A percentile compares a stretch with the other conserved stretches of the same genome.
phyloP scores from a whole-genome alignment of 129 eudicot species.

The Gnaphalium uliginosum region DNA sequence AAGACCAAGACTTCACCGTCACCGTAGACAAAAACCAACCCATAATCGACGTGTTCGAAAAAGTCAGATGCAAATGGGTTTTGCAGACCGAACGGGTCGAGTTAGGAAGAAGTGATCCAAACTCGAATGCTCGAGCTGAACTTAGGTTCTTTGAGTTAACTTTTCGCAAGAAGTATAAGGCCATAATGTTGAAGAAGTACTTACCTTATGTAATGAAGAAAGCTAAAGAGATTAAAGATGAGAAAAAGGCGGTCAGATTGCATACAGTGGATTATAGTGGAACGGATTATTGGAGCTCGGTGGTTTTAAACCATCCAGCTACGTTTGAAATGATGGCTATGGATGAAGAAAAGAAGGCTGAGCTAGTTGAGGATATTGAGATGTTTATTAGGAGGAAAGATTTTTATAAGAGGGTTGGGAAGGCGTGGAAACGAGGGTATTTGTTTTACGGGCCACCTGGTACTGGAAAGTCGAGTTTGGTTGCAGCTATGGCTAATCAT shows the following conservation, averaged over 20 bases:
- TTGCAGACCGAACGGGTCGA: slow-evolving; percentile 26
- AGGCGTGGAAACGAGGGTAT: slow-evolving; percentile 78
- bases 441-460: slow-evolving; percentile 73
- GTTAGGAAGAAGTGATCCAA: neutral
- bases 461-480: slow-evolving; percentile 74
- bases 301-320: slow-evolving; percentile 64
- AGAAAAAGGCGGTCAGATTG: slow-evolving; percentile 36
- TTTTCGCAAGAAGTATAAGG: slow-evolving; percentile 51
- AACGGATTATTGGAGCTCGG: slow-evolving; percentile 61
- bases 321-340: slow-evolving; percentile 58
- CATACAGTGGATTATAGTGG: slow-evolving; percentile 61
- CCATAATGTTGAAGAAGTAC: slow-evolving; percentile 38
- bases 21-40: slow-evolving; percentile 47
- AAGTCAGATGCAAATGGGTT: slow-evolving; percentile 45
- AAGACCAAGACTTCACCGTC: slow-evolving; percentile 40
- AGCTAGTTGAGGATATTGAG: slow-evolving; percentile 49
- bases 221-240: slow-evolving; percentile 45
- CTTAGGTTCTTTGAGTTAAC: slow-evolving; percentile 44
- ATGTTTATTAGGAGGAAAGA: slow-evolving; percentile 53
- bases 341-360: slow-evolving; percentile 40
- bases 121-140: slow-evolving; percentile 27
- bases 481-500: slow-evolving; percentile 76
- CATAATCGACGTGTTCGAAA: slow-evolving; percentile 31
- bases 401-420: slow-evolving; percentile 62
- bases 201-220: slow-evolving; percentile 34